A percentile compares a stretch with the other conserved stretches of the same genome.
These are phyloP conservation scores for Mallotus repandus DNA, from an alignment of 441 rosid species.

Conservation along the genomic window DNA sequence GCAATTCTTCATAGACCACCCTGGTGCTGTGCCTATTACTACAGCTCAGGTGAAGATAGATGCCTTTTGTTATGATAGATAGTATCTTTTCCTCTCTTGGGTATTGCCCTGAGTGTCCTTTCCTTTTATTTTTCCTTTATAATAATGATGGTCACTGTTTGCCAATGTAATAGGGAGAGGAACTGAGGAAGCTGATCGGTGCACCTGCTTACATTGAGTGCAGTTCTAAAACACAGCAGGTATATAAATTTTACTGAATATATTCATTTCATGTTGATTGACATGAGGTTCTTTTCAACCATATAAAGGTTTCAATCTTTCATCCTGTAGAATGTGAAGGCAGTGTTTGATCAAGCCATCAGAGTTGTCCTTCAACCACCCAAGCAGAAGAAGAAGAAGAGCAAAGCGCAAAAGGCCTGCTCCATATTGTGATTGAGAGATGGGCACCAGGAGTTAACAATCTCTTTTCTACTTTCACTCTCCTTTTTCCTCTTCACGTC, in stretches of 20 bases:
- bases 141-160: conserved; percentile 5
- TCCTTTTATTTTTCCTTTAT: neutral
- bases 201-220: conserved; percentile 89
- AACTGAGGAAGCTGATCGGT: conserved; percentile 80
- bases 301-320: conserved; percentile 4
- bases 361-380: conserved; percentile 93
- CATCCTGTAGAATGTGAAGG: conserved; percentile 75
- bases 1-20: conserved; percentile 82
- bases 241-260: conserved; percentile 17
- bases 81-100: neutral
- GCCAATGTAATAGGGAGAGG: conserved; percentile 69
- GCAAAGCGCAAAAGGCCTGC: conserved; percentile 66
- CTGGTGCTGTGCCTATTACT: conserved; percentile 77
- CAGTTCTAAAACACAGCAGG: conserved; percentile 98
- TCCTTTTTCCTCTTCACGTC: conserved; percentile 21
- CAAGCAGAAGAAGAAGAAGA: conserved; percentile 87
- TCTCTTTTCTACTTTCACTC: conserved; percentile 19
- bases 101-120: neutral
- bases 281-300: neutral
- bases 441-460: conserved; percentile 26
- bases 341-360: conserved; percentile 84
- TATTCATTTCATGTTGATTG: neutral
- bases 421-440: conserved; percentile 60
- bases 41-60: conserved; percentile 55
- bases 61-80: conserved; percentile 7